Evolutionary conservation across 257 asterid genomes (phyloP).

Genomic region (Solanum bulbocastanum): DNA sequence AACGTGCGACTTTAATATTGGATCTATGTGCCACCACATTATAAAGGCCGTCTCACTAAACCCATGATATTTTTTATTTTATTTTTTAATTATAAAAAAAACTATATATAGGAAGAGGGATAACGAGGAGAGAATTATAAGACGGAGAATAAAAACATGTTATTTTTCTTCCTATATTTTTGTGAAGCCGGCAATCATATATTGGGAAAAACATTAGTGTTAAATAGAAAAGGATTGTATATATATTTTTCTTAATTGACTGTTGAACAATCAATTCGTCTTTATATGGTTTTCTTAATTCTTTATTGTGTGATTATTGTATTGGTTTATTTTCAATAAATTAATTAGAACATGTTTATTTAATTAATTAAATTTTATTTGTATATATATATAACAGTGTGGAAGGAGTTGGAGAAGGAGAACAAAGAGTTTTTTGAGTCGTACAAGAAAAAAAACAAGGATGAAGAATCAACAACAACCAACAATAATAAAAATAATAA

Average conservation of each 20-base stretch:
- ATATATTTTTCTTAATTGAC: too few relatives aligned
- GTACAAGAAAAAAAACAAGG: neutral
- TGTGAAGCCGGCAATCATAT: too few relatives aligned
- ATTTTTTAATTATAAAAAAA: too few relatives aligned
- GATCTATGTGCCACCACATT: neutral
- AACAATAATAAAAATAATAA: neutral
- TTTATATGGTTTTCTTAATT: neutral
- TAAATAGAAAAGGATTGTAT: too few relatives aligned
- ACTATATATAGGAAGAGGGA: too few relatives aligned
- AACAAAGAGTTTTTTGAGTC: slow-evolving; percentile 30
- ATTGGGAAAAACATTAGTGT: too few relatives aligned
- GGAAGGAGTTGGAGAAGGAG: slow-evolving; percentile 80
- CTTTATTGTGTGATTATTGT: neutral
- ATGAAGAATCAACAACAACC: neutral
- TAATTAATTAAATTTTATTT: neutral
- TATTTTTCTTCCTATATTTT: too few relatives aligned
- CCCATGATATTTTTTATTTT: too few relatives aligned
- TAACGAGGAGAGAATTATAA: too few relatives aligned
- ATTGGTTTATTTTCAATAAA: neutral
- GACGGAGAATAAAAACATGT: too few relatives aligned
- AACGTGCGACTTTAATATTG: neutral
- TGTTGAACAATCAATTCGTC: neutral
- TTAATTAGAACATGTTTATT: neutral
- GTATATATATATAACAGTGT: slow-evolving; percentile 26
- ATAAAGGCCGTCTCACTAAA: too few relatives aligned